Conservation (phyloP, 176 grass and related monocot genomes). For the Aechmea fasciata region DNA sequence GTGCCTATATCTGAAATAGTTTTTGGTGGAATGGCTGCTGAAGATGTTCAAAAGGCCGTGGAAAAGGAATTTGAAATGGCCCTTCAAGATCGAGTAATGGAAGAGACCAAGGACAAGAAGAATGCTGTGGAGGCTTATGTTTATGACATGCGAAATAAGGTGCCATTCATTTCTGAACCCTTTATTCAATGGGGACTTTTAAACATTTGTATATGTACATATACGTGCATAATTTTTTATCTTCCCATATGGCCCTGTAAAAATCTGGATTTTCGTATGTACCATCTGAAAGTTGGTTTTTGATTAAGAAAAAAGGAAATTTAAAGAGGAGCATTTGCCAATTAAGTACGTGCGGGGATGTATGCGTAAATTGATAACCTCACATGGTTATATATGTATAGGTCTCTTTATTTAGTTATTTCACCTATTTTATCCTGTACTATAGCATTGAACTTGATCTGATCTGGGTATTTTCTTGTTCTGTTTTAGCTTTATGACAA, state of each 20-base stretch:
- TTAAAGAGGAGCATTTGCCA: no score
- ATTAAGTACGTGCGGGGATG: no score
- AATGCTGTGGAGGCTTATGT: slow-evolving; percentile 93
- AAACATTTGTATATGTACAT: no score
- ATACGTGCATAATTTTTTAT: no score
- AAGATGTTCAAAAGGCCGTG: slow-evolving; percentile 55
- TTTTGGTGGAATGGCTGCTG: slow-evolving; percentile 47
- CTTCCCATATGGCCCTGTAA: no score
- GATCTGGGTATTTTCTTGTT: slow-evolving; percentile 23
- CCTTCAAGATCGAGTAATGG: slow-evolving; percentile 80
- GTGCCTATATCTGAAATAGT: slow-evolving; percentile 50
- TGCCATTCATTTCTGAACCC: not conserved
- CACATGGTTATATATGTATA: no score
- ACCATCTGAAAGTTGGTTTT: no score
- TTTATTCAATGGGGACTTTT: no score
- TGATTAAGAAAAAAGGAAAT: no score
- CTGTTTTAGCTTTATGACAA: slow-evolving; percentile 57
- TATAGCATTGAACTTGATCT: slow-evolving; percentile 10
- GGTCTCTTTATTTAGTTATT: not conserved
- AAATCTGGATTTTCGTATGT: no score
- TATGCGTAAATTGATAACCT: no score
- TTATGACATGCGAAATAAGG: slow-evolving; percentile 98
- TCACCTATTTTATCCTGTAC: not conserved
- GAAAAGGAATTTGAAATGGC: slow-evolving; percentile 95
- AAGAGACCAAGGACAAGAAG: slow-evolving; percentile 94